Conservation (phyloP, 768 basidiomycete genomes). For the Tulasnella sp. region DNA sequence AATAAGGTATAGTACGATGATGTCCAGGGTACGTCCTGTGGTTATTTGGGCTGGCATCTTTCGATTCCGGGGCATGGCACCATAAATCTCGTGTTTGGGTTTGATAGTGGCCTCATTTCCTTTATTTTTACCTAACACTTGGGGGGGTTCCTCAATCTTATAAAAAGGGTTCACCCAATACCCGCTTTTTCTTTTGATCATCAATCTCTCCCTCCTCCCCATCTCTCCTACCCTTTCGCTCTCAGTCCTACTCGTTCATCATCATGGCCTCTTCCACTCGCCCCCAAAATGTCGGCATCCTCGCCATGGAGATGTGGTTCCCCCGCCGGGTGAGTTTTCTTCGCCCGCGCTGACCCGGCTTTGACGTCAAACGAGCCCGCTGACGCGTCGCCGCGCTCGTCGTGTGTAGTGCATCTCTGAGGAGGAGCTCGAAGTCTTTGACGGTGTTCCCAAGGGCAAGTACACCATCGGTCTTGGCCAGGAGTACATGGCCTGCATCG, state of each 20-base stretch:
- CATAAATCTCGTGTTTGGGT: conserved; percentile 11
- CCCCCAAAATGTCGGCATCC: conserved; percentile 92
- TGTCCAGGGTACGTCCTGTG: background rate
- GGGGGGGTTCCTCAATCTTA: background rate
- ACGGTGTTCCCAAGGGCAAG: conserved; percentile 92
- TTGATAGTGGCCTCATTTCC: conserved; percentile 13
- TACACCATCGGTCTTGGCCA: conserved; percentile 99
- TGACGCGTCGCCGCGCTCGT: background rate
- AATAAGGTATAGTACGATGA: background rate
- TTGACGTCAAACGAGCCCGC: conserved; percentile 34
- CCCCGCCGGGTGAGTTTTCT: conserved; percentile 72
- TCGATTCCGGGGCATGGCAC: background rate
- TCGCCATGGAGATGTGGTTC: conserved; percentile 93
- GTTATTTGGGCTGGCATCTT: background rate
- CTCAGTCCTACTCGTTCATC: conserved; percentile 26
- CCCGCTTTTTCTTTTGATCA: background rate
- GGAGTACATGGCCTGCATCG: conserved; percentile 97
- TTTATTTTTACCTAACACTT: background rate
- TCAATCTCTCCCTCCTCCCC: background rate
- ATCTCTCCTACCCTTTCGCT: background rate
- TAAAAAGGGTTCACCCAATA: background rate
- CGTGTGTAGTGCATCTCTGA: conserved; percentile 87
- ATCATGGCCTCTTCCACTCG: conserved; percentile 46
- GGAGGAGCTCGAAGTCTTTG: conserved; percentile 89
- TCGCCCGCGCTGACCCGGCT: conserved; percentile 1